Percentiles rank a stretch among this genome's conserved stretches.
phyloP scores from a whole-genome alignment of 2,329 filamentous ascomycete species.

The Periglandula ipomoeae region DNA sequence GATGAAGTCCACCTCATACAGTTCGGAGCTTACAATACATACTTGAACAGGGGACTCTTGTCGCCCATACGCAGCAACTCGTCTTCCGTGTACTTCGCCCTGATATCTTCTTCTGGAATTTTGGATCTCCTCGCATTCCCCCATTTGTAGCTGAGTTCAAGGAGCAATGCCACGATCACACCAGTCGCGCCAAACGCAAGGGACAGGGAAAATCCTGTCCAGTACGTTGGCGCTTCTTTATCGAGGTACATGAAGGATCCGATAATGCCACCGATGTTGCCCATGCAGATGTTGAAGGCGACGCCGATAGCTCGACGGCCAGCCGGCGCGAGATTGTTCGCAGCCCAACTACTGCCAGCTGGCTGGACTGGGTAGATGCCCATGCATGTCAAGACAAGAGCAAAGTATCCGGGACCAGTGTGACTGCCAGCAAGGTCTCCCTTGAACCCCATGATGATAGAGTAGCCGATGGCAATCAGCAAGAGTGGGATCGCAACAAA shows the following conservation, averaged over 20 bases:
- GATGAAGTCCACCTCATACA: too few species aligned
- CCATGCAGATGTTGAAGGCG: constrained; percentile 27
- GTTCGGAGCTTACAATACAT: constrained; percentile 10
- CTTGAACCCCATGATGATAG: constrained; percentile 46
- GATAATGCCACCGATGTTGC: constrained; percentile 32
- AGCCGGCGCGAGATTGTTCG: constrained; percentile 52
- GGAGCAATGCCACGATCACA: constrained; percentile 19
- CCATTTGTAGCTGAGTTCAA: constrained; percentile 20
- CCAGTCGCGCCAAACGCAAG: constrained; percentile 22
- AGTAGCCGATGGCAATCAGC: constrained; percentile 54
- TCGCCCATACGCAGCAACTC: constrained; percentile 23
- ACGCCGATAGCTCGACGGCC: constrained; percentile 28
- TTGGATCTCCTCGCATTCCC: constrained; percentile 14
- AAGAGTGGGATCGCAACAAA: constrained; percentile 55
- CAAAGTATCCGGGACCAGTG: constrained; percentile 37
- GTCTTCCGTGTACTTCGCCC: constrained; percentile 16
- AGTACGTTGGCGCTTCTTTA: constrained; percentile 23
- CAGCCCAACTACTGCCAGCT: constrained; percentile 54
- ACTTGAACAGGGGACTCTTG: constrained; percentile 23
- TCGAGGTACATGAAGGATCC: constrained; percentile 30
- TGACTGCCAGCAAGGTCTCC: constrained; percentile 27
- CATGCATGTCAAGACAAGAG: constrained; percentile 56
- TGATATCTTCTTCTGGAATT: constrained; percentile 15
- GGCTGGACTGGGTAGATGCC: constrained; percentile 62
- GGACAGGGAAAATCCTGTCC: constrained; percentile 24